A percentile compares a stretch with the other conserved stretches of the same genome.
phyloP scores from a whole-genome alignment of 352 stramenopile species.

The Phytophthora boehmeriae region DNA sequence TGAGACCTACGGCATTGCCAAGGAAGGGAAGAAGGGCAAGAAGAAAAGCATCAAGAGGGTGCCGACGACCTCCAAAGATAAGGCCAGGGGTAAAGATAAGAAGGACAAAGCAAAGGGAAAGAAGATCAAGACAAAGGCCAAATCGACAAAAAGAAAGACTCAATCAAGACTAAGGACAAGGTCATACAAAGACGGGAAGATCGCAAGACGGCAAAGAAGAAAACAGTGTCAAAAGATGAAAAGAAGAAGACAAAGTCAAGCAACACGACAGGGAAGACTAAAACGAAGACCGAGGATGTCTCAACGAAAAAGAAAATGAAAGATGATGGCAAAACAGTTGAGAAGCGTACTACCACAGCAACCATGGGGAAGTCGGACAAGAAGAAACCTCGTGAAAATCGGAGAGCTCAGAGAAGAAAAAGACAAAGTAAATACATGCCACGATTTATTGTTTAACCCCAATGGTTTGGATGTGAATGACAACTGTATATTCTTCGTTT shows the following conservation, averaged over 20 bases:
- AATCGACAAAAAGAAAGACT: neutral
- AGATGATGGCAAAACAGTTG: neutral
- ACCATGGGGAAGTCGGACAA: slow-evolving; percentile 16
- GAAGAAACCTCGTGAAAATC: slow-evolving; percentile 10
- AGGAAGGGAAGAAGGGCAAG: slow-evolving; percentile 62
- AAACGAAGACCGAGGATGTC: slow-evolving; percentile 15
- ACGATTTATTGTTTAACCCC: too few relatives aligned
- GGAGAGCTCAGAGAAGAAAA: slow-evolving; percentile 5
- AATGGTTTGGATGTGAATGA: too few relatives aligned
- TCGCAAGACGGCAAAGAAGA: slow-evolving; percentile 15
- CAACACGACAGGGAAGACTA: slow-evolving; percentile 8
- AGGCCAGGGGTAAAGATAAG: slow-evolving; percentile 23
- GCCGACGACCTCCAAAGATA: slow-evolving; percentile 9
- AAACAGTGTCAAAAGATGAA: slow-evolving; percentile 7
- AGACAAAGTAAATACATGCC: slow-evolving; percentile 10
- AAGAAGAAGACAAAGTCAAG: slow-evolving; percentile 10
- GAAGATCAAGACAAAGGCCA: slow-evolving; percentile 14
- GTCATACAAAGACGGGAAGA: slow-evolving; percentile 4
- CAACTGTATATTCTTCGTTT: too few relatives aligned
- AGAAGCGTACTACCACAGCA: slow-evolving; percentile 2
- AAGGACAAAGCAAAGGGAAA: slow-evolving; percentile 12
- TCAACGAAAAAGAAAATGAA: slow-evolving; percentile 19
- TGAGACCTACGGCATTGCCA: slow-evolving; percentile 70
- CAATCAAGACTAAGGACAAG: slow-evolving; percentile 26
- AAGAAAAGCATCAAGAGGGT: slow-evolving; percentile 34